Evolutionary conservation across 805 yeast genomes (phyloP).

Genomic region (Teunomyces tritomae): DNA sequence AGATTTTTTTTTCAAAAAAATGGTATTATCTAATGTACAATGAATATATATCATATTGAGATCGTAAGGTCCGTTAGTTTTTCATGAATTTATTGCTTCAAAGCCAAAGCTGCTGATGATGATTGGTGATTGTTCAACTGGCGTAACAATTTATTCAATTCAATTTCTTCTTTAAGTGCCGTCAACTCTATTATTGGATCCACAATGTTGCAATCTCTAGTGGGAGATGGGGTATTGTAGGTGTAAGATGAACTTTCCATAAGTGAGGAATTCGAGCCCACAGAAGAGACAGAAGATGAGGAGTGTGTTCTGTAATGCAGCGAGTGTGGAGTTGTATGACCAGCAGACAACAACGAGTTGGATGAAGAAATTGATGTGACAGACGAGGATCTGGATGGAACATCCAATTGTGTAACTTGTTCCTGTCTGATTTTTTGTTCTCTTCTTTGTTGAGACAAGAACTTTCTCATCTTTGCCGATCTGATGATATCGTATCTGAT

Average conservation of each 20-base stretch:
- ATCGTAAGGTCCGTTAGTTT: conserved; percentile 3
- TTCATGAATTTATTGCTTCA: neutral
- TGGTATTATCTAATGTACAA: conserved; percentile 3
- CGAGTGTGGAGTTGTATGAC: conserved; percentile 12
- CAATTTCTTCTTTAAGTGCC: conserved; percentile 34
- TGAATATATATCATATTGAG: conserved; percentile 2
- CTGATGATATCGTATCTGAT: conserved; percentile 42
- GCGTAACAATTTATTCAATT: conserved; percentile 23
- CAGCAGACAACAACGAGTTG: conserved; percentile 1
- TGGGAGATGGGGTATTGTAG: conserved; percentile 5
- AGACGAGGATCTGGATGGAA: neutral
- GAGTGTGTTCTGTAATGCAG: conserved; percentile 24
- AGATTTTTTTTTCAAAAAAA: no score
- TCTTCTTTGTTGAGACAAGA: conserved; percentile 24
- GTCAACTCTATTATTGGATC: conserved; percentile 36
- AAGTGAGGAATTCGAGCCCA: conserved; percentile 5
- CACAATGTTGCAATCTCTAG: conserved; percentile 9
- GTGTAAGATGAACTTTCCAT: conserved; percentile 8
- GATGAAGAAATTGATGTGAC: conserved; percentile 1
- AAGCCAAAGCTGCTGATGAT: neutral
- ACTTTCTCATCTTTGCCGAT: conserved; percentile 32
- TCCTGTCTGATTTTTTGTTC: conserved; percentile 11
- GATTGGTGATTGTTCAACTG: conserved; percentile 7
- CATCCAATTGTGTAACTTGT: neutral
- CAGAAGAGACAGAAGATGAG: conserved; percentile 8